Base-by-base conservation (phyloP, 2,329 filamentous ascomycete species). In the Aspergillus costaricaensis region DNA sequence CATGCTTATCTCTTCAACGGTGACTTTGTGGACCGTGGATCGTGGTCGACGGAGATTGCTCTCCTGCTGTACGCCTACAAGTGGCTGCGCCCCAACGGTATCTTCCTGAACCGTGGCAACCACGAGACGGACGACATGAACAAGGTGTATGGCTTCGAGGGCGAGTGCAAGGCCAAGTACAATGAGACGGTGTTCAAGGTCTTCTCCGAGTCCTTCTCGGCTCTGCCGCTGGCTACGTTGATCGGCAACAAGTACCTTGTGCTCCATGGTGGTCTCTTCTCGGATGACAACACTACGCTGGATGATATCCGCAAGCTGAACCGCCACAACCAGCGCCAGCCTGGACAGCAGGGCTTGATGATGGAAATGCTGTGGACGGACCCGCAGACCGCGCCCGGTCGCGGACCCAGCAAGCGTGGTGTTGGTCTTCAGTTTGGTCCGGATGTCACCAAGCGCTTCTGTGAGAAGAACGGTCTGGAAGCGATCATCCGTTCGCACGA, bases 281-380 rank as follows among this genome's bases (percentile, higher is more conserved):
- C 94, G 1, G 80, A 98, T 73, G 95, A 99, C 78, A 95, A 91
- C 68, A 85, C 94, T 65, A 93, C 91, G 0, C 81, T 99, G 55
- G 91, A 98, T 67, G 94, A 99, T 73, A 96, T 99, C 68, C 87
- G 95, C 67, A 96, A 96, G 79, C 82, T 98, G 60, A 89, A 98
- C 78, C 85, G 94, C 66, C 93, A 97, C 79, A 88, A 86, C 75
- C 95, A 98, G 79, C 86, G 91, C 63, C 94, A 98, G 72, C 94
- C 95, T 2, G 95, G 95, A 32, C 95, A 99, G 76, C 81, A 90
- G 52, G 95, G 95, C 14, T 81, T 99, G 70, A 99, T 99, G 95
- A 99, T 99, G 95, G 95, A 99, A 79, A 99, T 99, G 95, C 85
- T 99, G 50, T 99, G 95, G 95, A 98, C 95, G 0, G 95, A 99